phyloP scores from a whole-genome alignment of 2,329 filamentous ascomycete genomes.

The Nemania serpens region DNA sequence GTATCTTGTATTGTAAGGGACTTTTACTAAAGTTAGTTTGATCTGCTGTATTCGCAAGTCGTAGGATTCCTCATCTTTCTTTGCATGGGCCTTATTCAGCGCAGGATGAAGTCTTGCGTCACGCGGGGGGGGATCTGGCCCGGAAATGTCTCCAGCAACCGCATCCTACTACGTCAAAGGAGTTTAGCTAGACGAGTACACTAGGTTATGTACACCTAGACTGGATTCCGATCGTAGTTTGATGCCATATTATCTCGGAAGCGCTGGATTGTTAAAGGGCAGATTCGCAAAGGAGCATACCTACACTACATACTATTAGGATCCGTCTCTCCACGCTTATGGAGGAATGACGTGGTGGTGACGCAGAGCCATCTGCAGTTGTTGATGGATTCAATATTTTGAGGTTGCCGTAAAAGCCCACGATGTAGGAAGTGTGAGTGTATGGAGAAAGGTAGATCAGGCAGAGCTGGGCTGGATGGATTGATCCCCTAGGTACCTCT shows the following conservation, averaged over 20 bases:
- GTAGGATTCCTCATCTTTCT: slow-evolving; percentile 1
- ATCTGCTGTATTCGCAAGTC: background rate
- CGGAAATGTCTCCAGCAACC: slow-evolving; percentile 4
- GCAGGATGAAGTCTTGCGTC: slow-evolving; percentile 17
- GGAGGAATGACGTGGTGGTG: too few relatives aligned
- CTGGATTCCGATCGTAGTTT: background rate
- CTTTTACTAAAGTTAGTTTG: background rate
- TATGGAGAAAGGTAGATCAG: too few relatives aligned
- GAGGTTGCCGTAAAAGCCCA: too few relatives aligned
- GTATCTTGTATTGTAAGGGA: too few relatives aligned
- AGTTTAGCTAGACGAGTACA: background rate
- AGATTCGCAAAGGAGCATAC: too few relatives aligned
- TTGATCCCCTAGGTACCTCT: too few relatives aligned
- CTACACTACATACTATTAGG: too few relatives aligned
- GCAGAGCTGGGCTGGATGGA: too few relatives aligned
- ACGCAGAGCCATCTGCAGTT: too few relatives aligned
- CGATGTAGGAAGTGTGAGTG: too few relatives aligned
- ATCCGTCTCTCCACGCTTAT: too few relatives aligned
- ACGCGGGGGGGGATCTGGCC: slow-evolving; percentile 10
- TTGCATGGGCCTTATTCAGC: slow-evolving; percentile 3
- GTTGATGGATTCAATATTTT: too few relatives aligned
- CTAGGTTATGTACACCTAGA: background rate
- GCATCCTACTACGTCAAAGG: slow-evolving; percentile 18
- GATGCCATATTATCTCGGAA: slow-evolving; percentile 18
- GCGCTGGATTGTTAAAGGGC: background rate